phyloP scores from a whole-genome alignment of 805 yeast genomes.

The Wickerhamiella sergipiensis region DNA sequence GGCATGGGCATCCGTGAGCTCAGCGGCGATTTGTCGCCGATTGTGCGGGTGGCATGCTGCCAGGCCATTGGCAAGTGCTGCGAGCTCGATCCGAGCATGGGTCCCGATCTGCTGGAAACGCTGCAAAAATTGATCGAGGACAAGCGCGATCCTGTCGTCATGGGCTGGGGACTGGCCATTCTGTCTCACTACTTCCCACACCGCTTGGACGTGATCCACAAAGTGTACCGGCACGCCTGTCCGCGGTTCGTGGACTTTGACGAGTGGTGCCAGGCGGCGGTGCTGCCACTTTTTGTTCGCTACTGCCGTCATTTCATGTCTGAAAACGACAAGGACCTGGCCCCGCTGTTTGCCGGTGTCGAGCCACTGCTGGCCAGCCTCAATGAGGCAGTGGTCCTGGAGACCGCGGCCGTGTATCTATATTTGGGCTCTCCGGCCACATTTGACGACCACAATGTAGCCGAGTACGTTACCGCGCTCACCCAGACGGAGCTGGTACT shows the following conservation, averaged over 20 bases:
- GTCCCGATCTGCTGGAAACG: slow-evolving; percentile 36
- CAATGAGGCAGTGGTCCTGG: slow-evolving; percentile 47
- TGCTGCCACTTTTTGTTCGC: slow-evolving; percentile 49
- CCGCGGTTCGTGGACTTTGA: slow-evolving; percentile 40
- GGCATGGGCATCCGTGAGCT: slow-evolving; percentile 58
- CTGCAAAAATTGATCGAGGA: slow-evolving; percentile 51
- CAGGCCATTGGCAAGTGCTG: slow-evolving; percentile 52
- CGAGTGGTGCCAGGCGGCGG: slow-evolving; percentile 51
- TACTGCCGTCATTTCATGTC: slow-evolving; percentile 50
- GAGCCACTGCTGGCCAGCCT: slow-evolving; percentile 35
- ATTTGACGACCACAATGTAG: slow-evolving; percentile 36
- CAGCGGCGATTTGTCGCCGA: slow-evolving; percentile 54
- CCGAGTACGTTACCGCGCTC: slow-evolving; percentile 35
- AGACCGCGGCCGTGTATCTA: slow-evolving; percentile 42
- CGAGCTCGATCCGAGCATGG: slow-evolving; percentile 31
- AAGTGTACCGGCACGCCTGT: slow-evolving; percentile 49
- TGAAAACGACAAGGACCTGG: slow-evolving; percentile 45
- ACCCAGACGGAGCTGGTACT: slow-evolving; percentile 30
- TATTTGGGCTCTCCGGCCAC: slow-evolving; percentile 45
- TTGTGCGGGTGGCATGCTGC: slow-evolving; percentile 70
- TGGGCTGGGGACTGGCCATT: slow-evolving; percentile 52
- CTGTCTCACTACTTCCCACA: slow-evolving; percentile 41
- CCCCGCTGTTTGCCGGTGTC: slow-evolving; percentile 37
- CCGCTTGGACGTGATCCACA: slow-evolving; percentile 54
- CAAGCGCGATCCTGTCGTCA: slow-evolving; percentile 43